These are phyloP conservation scores for Ophiostoma australiae DNA, from an alignment of 2,329 filamentous ascomycete species.

Conservation along the genomic window DNA sequence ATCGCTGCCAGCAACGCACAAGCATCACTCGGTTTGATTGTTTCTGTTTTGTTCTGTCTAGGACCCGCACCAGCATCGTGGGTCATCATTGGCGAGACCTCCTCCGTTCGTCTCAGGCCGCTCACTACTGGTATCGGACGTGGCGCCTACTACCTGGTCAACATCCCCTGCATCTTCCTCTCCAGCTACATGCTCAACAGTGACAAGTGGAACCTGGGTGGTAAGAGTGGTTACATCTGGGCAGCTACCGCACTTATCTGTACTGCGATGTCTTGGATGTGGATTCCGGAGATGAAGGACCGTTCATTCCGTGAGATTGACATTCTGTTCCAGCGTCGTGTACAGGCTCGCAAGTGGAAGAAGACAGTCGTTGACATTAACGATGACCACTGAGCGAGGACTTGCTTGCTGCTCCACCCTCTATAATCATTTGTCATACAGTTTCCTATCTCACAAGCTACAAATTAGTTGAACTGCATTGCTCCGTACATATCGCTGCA, in stretches of 20 bases:
- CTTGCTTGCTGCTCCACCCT: too few species aligned
- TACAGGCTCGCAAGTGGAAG: conserved; percentile 53
- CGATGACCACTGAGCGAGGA: conserved; percentile 41
- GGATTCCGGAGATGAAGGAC: conserved; percentile 53
- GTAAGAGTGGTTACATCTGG: conserved; percentile 58
- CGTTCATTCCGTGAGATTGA: conserved; percentile 59
- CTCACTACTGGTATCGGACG: conserved; percentile 34
- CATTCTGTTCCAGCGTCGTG: conserved; percentile 51
- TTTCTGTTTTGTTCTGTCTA: conserved; percentile 53
- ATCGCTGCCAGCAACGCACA: conserved; percentile 30
- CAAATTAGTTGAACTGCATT: too few species aligned
- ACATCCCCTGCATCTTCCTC: conserved; percentile 31
- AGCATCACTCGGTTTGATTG: conserved; percentile 25
- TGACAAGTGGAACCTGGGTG: conserved; percentile 41
- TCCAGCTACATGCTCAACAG: conserved; percentile 39
- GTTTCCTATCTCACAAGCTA: too few species aligned
- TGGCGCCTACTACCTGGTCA: conserved; percentile 32
- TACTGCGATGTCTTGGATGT: conserved; percentile 45
- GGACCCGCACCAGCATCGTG: conserved; percentile 45
- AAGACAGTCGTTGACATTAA: conserved; percentile 52
- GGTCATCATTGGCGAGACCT: conserved; percentile 40
- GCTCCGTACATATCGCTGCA: too few species aligned
- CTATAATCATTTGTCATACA: too few species aligned
- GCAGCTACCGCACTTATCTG: conserved; percentile 54
- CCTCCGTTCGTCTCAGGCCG: conserved; percentile 33